Evolutionary conservation across 2,329 filamentous ascomycete genomes (phyloP).

Genomic region (Corniculantispora saksenae): DNA sequence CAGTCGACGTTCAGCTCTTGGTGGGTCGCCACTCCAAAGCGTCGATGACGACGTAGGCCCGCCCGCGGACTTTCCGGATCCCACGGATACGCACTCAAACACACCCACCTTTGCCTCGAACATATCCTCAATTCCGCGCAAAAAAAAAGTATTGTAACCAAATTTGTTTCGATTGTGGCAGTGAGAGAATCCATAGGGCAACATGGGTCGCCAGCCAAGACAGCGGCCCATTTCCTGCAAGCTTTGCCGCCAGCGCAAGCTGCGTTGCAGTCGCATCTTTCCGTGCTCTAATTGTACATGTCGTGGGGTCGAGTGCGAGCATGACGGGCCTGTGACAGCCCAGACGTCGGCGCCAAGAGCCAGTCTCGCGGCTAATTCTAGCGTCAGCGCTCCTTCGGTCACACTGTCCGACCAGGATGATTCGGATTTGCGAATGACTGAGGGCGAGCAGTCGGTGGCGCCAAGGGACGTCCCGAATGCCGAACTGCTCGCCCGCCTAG

Average conservation of each 20-base stretch:
- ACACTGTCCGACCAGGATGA: not conserved
- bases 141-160: constrained; percentile 2
- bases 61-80: constrained; percentile 20
- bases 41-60: not conserved
- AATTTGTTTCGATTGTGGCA: constrained; percentile 14
- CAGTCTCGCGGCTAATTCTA: constrained; percentile 9
- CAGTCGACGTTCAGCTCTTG: constrained; percentile 1
- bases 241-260: constrained; percentile 37
- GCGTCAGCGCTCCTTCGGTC: not conserved
- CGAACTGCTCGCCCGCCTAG: constrained; percentile 29
- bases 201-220: constrained; percentile 33
- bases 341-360: constrained; percentile 9
- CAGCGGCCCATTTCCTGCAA: constrained; percentile 38
- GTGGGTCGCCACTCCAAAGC: not conserved
- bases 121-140: constrained; percentile 9
- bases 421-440: not conserved
- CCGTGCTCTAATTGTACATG: constrained; percentile 39
- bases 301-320: constrained; percentile 34
- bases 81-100: constrained; percentile 15
- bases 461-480: constrained; percentile 24
- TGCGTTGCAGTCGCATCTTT: constrained; percentile 39
- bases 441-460: constrained; percentile 4
- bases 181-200: constrained; percentile 13
- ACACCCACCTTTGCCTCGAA: constrained; percentile 17
- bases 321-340: constrained; percentile 13